Percentiles rank a stretch among this genome's conserved stretches.
Conservation (phyloP, 306 rosid genomes). For the Rosa multiflora region DNA sequence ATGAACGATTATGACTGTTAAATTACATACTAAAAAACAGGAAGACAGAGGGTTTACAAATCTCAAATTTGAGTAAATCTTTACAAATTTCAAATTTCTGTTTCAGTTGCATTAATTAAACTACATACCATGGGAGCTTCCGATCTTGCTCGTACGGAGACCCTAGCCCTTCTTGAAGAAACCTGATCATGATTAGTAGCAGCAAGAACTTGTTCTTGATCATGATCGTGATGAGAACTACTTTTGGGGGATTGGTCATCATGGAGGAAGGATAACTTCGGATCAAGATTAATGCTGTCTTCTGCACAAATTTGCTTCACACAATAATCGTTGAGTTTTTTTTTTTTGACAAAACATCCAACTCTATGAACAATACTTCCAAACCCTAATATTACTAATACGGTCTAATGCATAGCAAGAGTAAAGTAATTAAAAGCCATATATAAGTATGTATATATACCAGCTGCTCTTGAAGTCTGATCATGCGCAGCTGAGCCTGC, state of each 20-base stretch:
- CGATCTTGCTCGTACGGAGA: conserved; percentile 4
- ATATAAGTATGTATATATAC: background rate
- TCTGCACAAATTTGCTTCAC: background rate
- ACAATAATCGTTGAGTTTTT: background rate
- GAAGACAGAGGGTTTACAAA: background rate
- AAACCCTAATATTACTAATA: background rate
- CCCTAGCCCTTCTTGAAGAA: background rate
- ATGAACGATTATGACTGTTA: background rate
- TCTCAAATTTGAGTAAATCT: background rate
- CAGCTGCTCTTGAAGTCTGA: background rate
- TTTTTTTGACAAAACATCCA: background rate
- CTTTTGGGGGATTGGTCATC: background rate
- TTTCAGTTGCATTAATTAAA: background rate
- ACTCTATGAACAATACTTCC: background rate
- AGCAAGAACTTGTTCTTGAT: conserved; percentile 4
- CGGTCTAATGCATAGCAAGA: background rate
- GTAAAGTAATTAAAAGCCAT: background rate
- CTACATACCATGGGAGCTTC: conserved; percentile 5
- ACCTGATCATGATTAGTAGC: background rate
- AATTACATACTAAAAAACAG: background rate
- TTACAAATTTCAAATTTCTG: background rate
- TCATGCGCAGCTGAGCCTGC: conserved; percentile 1
- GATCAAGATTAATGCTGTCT: background rate
- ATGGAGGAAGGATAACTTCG: background rate
- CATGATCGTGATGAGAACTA: background rate